A percentile compares a stretch with the other conserved stretches of the same genome.
Evolutionary conservation across 179 eudicot species (phyloP).

Genomic region (Sideroxylon spinosum): DNA sequence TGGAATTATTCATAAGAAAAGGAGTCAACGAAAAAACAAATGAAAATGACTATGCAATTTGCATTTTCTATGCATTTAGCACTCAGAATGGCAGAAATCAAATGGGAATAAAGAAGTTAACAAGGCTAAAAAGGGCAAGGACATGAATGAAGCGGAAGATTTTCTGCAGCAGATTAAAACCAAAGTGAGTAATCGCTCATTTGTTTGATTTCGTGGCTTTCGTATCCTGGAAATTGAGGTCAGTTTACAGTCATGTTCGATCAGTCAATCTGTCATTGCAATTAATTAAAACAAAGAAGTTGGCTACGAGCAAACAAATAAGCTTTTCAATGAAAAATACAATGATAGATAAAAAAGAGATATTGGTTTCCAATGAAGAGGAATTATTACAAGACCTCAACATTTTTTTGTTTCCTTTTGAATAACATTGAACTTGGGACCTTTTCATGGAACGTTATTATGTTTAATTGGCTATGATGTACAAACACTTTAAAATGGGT

Average conservation of each 20-base stretch:
- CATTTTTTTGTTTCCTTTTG: no score
- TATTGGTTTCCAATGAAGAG: no score
- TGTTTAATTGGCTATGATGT: no score
- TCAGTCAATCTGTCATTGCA: not conserved
- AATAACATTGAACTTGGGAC: no score
- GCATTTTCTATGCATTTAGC: conserved; percentile 21
- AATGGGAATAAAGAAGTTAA: conserved; percentile 33
- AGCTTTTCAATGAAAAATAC: no score
- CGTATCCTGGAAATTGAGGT: not conserved
- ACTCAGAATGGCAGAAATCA: conserved; percentile 31
- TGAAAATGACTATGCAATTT: not conserved
- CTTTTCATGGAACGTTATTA: no score
- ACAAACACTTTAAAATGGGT: no score
- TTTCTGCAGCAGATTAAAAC: conserved; percentile 69
- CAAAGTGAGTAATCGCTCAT: conserved; percentile 40
- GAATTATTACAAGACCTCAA: no score
- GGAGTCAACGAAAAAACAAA: not conserved
- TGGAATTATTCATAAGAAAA: not conserved
- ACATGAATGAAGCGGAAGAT: conserved; percentile 53
- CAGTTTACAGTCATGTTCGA: not conserved
- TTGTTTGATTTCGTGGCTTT: not conserved
- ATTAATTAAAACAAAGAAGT: no score
- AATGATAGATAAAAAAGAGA: no score
- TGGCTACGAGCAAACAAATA: no score
- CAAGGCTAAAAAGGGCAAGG: conserved; percentile 28